These are phyloP conservation scores for Exophiala xenobiotica DNA, from an alignment of 2,329 filamentous ascomycete genomes.

Conservation along the genomic window DNA sequence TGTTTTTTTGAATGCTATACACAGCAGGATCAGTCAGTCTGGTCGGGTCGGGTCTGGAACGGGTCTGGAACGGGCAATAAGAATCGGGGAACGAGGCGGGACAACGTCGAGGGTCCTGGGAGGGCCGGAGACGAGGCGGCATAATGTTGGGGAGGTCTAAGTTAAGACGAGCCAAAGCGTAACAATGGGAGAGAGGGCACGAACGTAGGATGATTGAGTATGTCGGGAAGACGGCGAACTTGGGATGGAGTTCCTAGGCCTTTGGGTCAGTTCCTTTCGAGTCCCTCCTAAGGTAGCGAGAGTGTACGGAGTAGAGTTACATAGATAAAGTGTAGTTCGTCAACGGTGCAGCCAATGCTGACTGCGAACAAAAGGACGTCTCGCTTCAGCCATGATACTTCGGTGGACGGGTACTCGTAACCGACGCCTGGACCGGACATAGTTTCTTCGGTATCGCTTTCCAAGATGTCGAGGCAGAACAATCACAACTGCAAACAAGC, in stretches of 20 bases:
- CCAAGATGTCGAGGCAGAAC: neutral
- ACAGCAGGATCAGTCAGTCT: too few species aligned
- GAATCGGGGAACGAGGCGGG: too few species aligned
- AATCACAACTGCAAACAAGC: neutral
- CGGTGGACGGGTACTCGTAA: slow-evolving; percentile 73
- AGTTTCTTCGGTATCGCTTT: slow-evolving; percentile 9
- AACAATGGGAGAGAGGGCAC: too few species aligned
- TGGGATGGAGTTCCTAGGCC: slow-evolving; percentile 72
- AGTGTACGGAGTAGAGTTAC: slow-evolving; percentile 52
- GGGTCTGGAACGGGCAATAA: too few species aligned
- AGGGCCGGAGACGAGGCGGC: too few species aligned
- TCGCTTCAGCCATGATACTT: slow-evolving; percentile 82
- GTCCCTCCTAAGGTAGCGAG: neutral
- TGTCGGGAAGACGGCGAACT: slow-evolving; percentile 85
- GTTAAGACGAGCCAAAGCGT: too few species aligned
- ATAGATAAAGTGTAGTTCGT: slow-evolving; percentile 91
- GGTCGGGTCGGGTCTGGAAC: too few species aligned
- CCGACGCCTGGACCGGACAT: slow-evolving; percentile 61
- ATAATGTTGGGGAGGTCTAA: too few species aligned
- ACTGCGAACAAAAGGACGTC: slow-evolving; percentile 87
- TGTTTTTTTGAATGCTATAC: slow-evolving; percentile 70
- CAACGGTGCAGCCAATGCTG: slow-evolving; percentile 76
- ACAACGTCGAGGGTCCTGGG: too few species aligned
- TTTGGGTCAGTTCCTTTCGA: neutral
- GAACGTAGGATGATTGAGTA: slow-evolving; percentile 77